phyloP scores from a whole-genome alignment of 208 protist species.

The Novymonas esmeraldas region DNA sequence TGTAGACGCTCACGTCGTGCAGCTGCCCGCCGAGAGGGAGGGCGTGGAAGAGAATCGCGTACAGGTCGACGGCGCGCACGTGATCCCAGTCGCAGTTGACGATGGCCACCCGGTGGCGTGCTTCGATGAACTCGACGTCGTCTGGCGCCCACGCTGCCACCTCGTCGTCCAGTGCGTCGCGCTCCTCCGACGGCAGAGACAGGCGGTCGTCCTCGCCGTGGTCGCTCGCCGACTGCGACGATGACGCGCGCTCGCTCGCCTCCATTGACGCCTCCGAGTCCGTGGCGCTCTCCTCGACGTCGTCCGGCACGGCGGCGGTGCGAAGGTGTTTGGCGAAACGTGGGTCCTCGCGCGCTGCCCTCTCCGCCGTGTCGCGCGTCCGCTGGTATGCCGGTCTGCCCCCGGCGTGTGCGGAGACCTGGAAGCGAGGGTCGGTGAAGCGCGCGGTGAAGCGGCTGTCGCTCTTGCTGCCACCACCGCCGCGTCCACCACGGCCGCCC shows the following conservation, averaged over 20 bases:
- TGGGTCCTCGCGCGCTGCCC: slow-evolving; percentile 54
- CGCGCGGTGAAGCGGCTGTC: slow-evolving; percentile 82
- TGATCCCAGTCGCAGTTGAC: slow-evolving; percentile 98
- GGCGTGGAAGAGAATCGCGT: slow-evolving; percentile 95
- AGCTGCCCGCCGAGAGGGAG: slow-evolving; percentile 94
- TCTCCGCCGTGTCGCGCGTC: slow-evolving; percentile 18
- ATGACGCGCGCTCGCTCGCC: slow-evolving; percentile 1
- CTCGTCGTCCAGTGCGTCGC: slow-evolving; percentile 56
- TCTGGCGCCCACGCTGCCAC: slow-evolving; percentile 72
- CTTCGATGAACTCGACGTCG: slow-evolving; percentile 79
- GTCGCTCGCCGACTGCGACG: not conserved
- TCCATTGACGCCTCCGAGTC: slow-evolving; percentile 14
- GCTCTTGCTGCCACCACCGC: slow-evolving; percentile 30
- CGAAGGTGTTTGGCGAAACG: slow-evolving; percentile 75
- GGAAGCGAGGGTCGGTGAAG: slow-evolving; percentile 90
- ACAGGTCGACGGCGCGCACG: slow-evolving; percentile 93
- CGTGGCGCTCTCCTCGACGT: slow-evolving; percentile 31
- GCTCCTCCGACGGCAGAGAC: slow-evolving; percentile 30
- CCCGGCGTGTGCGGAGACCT: slow-evolving; percentile 38
- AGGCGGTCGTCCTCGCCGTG: slow-evolving; percentile 32
- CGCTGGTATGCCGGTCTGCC: slow-evolving; percentile 7
- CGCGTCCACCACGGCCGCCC: slow-evolving; percentile 35
- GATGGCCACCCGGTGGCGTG: slow-evolving; percentile 91
- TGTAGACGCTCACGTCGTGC: slow-evolving; percentile 92
- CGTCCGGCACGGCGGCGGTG: slow-evolving; percentile 25